phyloP scores from a whole-genome alignment of 2,329 filamentous ascomycete species.

The Byssoonygena ceratinophila region DNA sequence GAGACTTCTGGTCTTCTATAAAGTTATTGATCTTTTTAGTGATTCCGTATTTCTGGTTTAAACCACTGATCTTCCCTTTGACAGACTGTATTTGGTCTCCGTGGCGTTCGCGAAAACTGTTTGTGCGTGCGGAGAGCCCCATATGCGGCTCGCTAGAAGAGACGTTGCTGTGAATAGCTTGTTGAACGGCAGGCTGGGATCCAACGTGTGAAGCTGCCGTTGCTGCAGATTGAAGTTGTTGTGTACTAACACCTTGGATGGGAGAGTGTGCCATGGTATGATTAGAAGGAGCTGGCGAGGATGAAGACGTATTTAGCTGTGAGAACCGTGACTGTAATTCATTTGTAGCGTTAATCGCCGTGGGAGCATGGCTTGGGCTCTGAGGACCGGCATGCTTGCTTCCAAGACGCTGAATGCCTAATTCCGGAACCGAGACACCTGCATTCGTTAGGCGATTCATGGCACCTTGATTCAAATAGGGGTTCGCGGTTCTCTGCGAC shows the following conservation, averaged over 20 bases:
- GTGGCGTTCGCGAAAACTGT: conserved; percentile 26
- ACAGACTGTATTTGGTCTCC: conserved; percentile 57
- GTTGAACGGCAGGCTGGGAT: conserved; percentile 35
- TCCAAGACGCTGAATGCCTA: conserved; percentile 53
- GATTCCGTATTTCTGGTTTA: conserved; percentile 54
- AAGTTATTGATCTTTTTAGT: conserved; percentile 41
- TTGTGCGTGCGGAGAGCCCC: neutral
- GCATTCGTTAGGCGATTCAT: conserved; percentile 57
- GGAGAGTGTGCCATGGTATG: conserved; percentile 53
- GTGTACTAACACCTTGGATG: conserved; percentile 50
- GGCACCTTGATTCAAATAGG: conserved; percentile 47
- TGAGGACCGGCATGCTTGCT: conserved; percentile 17
- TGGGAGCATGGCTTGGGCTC: neutral
- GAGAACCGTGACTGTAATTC: conserved; percentile 7
- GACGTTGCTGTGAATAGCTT: conserved; percentile 45
- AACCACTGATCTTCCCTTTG: conserved; percentile 44
- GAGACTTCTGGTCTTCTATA: conserved; percentile 33
- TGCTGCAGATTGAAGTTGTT: conserved; percentile 25
- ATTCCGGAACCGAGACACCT: conserved; percentile 65
- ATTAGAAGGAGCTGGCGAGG: conserved; percentile 38
- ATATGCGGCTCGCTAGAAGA: conserved; percentile 35
- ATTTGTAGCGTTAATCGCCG: neutral
- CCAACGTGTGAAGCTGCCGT: conserved; percentile 24
- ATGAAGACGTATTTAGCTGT: conserved; percentile 11
- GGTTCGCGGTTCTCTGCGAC: conserved; percentile 16